Evolutionary conservation across 2,329 filamentous ascomycete species (phyloP), one percentile per base, ranked within the genome.

Genomic region (Arthrobotrys sphaeroides): DNA sequence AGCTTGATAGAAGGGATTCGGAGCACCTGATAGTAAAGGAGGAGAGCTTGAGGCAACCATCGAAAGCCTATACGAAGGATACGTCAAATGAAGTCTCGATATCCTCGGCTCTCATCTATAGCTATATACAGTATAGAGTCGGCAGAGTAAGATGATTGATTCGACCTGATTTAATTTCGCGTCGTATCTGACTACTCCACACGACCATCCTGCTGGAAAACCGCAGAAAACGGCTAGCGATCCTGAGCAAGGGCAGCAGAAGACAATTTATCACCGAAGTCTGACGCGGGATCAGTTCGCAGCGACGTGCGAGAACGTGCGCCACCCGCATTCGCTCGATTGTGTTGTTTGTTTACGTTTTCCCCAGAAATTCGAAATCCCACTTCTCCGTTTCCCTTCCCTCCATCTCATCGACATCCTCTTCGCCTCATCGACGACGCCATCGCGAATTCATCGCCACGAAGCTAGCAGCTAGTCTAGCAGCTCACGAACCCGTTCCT

Each of bases 331-430:
- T 61, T 61, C 26, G 12, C 9, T 38, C 5, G 51, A 10, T 22
- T 62, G 59, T 10, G 55, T 60, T 60, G 55, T 60, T 60, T 60
- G 55, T 60, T 60, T 60, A 28, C 2, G 22, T 49, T 45, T 62
- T 62, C 59, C 59, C 59, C 59, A 49, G 59, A 49, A 22, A 55
- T 55, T 55, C 51, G 13, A 18, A 5, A 3, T 33, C 42, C 33
- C 12, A 26, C 12, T n/a, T 47, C 36, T 62, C 59, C 42, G 16
- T 28, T 49, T 22, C 22, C 40, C 24, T 24, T 43, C 36, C 38
- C 42, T 16, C 31, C 62, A 43, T 55, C 62, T 28, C 49, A 67
- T 57, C 62, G 38, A 43, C 38, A n/a, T 22, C 20, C n/a, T 49
- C 49, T 18, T 12, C 22, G 0, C 26, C 5, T 31, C 24, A 55